A percentile compares a stretch with the other conserved stretches of the same genome.
Conservation (phyloP, 352 stramenopile species). For the Salisapilia sapeloensis region DNA sequence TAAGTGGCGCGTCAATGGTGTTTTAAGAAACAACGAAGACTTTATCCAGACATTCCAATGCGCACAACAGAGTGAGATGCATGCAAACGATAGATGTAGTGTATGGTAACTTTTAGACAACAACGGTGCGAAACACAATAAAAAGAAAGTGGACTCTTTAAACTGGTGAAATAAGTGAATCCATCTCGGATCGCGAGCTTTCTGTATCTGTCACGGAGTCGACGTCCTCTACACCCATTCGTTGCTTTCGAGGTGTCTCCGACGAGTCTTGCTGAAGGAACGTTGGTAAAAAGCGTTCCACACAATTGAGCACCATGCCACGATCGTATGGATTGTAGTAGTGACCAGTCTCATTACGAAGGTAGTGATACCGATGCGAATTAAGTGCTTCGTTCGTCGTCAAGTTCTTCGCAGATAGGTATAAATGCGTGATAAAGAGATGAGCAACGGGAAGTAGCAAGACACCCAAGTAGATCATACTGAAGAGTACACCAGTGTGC, state of each 20-base stretch:
- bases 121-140: constrained; percentile 22
- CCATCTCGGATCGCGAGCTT: constrained; percentile 6
- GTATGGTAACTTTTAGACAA: constrained; percentile 19
- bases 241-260: not conserved
- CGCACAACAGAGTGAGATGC: constrained; percentile 15
- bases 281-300: constrained; percentile 17
- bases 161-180: constrained; percentile 12
- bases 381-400: constrained; percentile 74
- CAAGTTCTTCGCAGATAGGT: constrained; percentile 48
- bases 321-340: constrained; percentile 27
- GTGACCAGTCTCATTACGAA: constrained; percentile 9
- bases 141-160: constrained; percentile 16
- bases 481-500: constrained; percentile 1
- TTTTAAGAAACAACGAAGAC: constrained; percentile 57
- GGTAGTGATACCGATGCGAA: constrained; percentile 33
- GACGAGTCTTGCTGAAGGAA: constrained; percentile 1
- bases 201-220: constrained; percentile 5
- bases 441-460: constrained; percentile 30
- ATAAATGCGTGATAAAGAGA: constrained; percentile 47
- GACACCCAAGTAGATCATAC: constrained; percentile 26
- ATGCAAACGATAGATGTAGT: constrained; percentile 27
- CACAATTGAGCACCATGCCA: constrained; percentile 20
- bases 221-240: constrained; percentile 3
- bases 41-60: constrained; percentile 50
- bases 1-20: constrained; percentile 61